phyloP scores from a whole-genome alignment of 2,329 filamentous ascomycete species.

The Ceratocystis smalleyi region DNA sequence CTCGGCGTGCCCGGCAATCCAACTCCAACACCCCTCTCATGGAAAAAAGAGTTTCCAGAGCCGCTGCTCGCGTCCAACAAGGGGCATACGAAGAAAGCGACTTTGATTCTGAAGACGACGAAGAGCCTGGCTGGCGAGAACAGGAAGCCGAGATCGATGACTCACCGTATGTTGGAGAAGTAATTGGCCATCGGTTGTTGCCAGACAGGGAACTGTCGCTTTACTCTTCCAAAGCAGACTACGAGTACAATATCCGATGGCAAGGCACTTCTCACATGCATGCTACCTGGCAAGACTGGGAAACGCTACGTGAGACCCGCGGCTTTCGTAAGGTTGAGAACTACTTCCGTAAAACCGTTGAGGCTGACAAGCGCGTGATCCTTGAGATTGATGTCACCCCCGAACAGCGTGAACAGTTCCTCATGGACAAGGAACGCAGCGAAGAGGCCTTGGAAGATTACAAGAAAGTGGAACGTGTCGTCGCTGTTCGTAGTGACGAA shows the following conservation, averaged over 20 bases:
- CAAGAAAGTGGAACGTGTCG: conserved; percentile 83
- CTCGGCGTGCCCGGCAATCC: conserved; percentile 55
- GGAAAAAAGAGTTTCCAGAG: conserved; percentile 86
- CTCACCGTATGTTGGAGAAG: conserved; percentile 73
- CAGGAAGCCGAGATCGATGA: conserved; percentile 56
- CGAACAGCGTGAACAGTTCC: conserved; percentile 84
- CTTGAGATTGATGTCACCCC: conserved; percentile 62
- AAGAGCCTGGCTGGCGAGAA: conserved; percentile 46
- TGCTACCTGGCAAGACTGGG: conserved; percentile 81
- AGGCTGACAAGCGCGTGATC: conserved; percentile 62
- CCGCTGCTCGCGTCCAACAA: conserved; percentile 55
- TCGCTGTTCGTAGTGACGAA: conserved; percentile 65
- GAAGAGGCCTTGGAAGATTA: conserved; percentile 79
- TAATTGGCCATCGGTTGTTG: conserved; percentile 71
- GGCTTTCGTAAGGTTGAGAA: conserved; percentile 86
- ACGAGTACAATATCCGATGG: conserved; percentile 93
- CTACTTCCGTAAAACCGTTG: conserved; percentile 73
- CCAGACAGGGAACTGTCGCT: conserved; percentile 46
- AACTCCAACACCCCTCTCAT: conserved; percentile 51
- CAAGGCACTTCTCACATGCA: conserved; percentile 89
- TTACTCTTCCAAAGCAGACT: conserved; percentile 54
- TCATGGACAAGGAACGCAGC: conserved; percentile 83
- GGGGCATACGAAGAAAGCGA: conserved; percentile 51
- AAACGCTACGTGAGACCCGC: conserved; percentile 57
- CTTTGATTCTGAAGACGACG: conserved; percentile 45